A percentile compares a stretch with the other conserved stretches of the same genome.
phyloP scores from a whole-genome alignment of 768 basidiomycete genomes.

The Phylloporus sp. region DNA sequence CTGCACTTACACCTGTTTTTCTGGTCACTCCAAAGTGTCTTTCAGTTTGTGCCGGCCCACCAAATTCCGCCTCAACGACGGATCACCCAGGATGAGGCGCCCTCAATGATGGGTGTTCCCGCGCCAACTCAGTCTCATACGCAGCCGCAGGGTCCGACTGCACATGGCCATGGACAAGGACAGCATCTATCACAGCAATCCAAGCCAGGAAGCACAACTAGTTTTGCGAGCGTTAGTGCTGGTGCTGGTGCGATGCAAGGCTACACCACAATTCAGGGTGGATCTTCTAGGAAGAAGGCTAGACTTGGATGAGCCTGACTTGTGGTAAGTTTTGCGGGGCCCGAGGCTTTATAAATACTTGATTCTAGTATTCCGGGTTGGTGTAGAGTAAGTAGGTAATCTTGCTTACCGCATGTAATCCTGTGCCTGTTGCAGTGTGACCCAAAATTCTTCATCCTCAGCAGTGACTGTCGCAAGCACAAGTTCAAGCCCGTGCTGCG shows the following conservation, averaged over 20 bases:
- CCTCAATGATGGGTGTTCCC: constrained; percentile 74
- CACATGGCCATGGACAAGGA: constrained; percentile 46
- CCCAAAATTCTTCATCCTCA: constrained; percentile 1
- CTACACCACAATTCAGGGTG: constrained; percentile 31
- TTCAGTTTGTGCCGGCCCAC: constrained; percentile 56
- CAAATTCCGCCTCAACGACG: constrained; percentile 83
- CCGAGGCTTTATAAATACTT: too few relatives aligned
- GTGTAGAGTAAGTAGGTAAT: too few relatives aligned
- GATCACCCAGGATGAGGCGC: constrained; percentile 90
- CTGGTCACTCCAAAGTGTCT: constrained; percentile 50
- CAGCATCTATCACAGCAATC: constrained; percentile 34
- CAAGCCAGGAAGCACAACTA: constrained; percentile 58
- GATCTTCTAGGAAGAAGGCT: constrained; percentile 55
- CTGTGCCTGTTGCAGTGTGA: constrained; percentile 9
- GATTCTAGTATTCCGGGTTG: background rate
- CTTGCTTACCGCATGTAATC: constrained; percentile 3
- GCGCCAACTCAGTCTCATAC: constrained; percentile 42
- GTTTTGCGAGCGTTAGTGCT: constrained; percentile 62
- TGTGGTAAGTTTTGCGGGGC: background rate
- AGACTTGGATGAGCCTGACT: constrained; percentile 42
- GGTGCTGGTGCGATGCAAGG: constrained; percentile 39
- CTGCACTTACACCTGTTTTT: constrained; percentile 4
- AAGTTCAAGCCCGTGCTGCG: constrained; percentile 1
- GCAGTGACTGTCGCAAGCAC: constrained; percentile 2
- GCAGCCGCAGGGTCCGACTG: constrained; percentile 42